These are phyloP conservation scores for Podospora didyma DNA, from an alignment of 495 filamentous ascomycete genomes.

Conservation along the genomic window DNA sequence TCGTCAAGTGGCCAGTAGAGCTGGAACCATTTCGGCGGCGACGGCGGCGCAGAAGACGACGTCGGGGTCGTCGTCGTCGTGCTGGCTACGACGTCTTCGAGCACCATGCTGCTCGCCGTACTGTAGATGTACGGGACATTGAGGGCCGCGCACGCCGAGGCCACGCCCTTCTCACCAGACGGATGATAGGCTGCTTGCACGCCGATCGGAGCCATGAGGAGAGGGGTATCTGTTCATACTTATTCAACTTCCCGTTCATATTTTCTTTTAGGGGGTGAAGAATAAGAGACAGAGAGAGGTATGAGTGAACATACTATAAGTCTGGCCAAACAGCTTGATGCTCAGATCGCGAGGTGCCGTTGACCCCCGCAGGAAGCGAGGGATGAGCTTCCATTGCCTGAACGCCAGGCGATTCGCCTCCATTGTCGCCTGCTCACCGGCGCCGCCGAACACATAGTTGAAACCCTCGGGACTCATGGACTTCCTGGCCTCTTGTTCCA, in stretches of 20 bases:
- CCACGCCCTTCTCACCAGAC: slow-evolving; percentile 51
- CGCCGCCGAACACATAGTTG: slow-evolving; percentile 62
- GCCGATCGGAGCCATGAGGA: slow-evolving; percentile 58
- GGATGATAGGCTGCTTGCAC: slow-evolving; percentile 56
- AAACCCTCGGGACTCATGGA: slow-evolving; percentile 45
- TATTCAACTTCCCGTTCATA: background rate
- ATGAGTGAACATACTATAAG: slow-evolving; percentile 22
- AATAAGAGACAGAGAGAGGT: background rate
- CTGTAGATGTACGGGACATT: slow-evolving; percentile 51
- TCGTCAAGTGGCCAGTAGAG: slow-evolving; percentile 65
- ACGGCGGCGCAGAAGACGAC: background rate
- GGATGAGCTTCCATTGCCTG: slow-evolving; percentile 58
- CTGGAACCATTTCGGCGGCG: slow-evolving; percentile 52
- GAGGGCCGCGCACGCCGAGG: slow-evolving; percentile 50
- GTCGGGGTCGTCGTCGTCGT: slow-evolving; percentile 7
- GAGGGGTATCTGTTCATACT: slow-evolving; percentile 32
- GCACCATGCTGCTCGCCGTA: slow-evolving; percentile 37
- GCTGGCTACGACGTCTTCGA: slow-evolving; percentile 36
- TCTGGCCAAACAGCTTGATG: slow-evolving; percentile 55
- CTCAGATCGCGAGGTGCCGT: slow-evolving; percentile 45
- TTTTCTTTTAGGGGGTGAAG: background rate
- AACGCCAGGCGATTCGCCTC: slow-evolving; percentile 62
- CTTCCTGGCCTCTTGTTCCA: slow-evolving; percentile 53
- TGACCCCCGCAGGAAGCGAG: slow-evolving; percentile 41
- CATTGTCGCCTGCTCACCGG: slow-evolving; percentile 62